Evolutionary conservation across 768 basidiomycete genomes (phyloP), one percentile per base, ranked within the genome.

Genomic region (Termitomyces heimii): DNA sequence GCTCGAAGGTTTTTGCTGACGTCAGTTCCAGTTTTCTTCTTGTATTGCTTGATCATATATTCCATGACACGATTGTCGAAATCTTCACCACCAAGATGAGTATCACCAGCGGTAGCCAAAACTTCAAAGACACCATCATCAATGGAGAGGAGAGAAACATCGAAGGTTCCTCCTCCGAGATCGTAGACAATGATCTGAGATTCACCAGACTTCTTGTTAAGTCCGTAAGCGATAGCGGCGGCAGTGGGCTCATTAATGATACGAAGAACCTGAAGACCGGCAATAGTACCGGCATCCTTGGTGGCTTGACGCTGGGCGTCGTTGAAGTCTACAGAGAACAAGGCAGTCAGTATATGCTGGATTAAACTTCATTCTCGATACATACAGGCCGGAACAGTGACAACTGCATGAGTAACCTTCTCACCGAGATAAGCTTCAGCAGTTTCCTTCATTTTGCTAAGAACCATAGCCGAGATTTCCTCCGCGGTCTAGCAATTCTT

Each of bases 221-320:
- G 88, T 76, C 95, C 95, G 74, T 98, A 98, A 63, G 95, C 94
- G 77, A 97, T 96, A 57, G 94, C 95, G 65, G 96, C 93, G 46
- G 95, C 94, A 51, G 95, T 97, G 42, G 95, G 93, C 73, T 98
- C 94, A 77, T 98, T 97, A 77, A 98, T 94, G 71, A 98, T 95
- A 75, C 94, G 92, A 70, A 98, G 90, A 58, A 97, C 91, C 65
- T 89, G 84, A 54, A 98, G 88, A 70, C 94, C 95, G 42, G 95
- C 90, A 67, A 98, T 97, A 40, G 88, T 87, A 67, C 94, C 94
- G 58, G 96, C 93, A 68, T 98, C 96, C 78, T 98, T 98, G 75
- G 96, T 98, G 16, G 96, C 96, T 73, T 98, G 96, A 70, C 95
- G 92, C 75, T 98, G 96, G 67, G 96, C 94, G 77, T 98, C 95